Conservation (phyloP, 2,329 filamentous ascomycete genomes). For the Trichoderma aggressivum region DNA sequence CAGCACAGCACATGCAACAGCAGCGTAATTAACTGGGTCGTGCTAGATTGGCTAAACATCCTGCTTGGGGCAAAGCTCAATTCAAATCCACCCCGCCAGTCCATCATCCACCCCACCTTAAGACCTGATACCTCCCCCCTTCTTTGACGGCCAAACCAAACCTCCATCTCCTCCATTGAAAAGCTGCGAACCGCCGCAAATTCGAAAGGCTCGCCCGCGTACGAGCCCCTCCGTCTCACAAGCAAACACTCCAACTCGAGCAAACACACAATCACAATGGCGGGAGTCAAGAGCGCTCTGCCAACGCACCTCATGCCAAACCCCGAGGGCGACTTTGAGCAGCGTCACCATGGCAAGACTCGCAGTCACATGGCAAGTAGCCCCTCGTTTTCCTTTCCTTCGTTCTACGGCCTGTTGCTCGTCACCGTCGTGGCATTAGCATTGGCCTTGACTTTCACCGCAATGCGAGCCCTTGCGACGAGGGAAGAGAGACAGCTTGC, state of each 20-base stretch:
- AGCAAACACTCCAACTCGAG: neutral
- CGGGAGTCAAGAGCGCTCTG: constrained; percentile 69
- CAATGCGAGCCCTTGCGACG: neutral
- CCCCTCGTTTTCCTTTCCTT: neutral
- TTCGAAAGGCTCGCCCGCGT: neutral
- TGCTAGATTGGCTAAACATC: constrained; percentile 4
- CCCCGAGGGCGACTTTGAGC: constrained; percentile 50
- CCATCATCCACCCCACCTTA: constrained; percentile 16
- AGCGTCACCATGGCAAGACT: constrained; percentile 78
- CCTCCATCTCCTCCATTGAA: neutral
- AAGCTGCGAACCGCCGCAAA: neutral
- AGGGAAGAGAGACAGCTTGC: neutral
- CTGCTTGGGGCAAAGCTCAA: constrained; percentile 22
- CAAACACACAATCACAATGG: constrained; percentile 49
- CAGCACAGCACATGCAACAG: constrained; percentile 1
- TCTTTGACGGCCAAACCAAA: constrained; percentile 7
- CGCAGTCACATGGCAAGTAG: constrained; percentile 78
- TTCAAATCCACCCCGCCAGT: constrained; percentile 20
- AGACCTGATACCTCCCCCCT: constrained; percentile 16
- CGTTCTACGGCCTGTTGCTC: neutral
- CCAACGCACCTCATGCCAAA: constrained; percentile 78
- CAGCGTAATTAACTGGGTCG: constrained; percentile 11
- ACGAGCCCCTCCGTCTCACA: neutral
- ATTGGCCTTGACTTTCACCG: neutral
- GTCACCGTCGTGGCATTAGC: neutral